phyloP scores from a whole-genome alignment of 2,329 filamentous ascomycete species.

The Fusarium subglutinans region DNA sequence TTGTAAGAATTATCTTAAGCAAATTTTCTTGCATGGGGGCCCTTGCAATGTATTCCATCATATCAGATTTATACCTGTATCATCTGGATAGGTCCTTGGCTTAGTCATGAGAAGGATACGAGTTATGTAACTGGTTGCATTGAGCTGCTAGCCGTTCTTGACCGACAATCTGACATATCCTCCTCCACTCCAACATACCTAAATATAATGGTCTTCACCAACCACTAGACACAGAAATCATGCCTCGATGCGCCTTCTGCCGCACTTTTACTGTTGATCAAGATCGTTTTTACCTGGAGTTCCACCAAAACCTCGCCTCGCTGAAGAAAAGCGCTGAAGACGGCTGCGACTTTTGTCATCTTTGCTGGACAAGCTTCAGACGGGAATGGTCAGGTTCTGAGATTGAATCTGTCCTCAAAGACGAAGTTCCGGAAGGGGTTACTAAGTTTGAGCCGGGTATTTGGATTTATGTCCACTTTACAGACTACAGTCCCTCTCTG shows the following conservation, averaged over 20 bases:
- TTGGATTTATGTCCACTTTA: conserved; percentile 13
- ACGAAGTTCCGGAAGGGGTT: background rate
- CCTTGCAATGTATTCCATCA: background rate
- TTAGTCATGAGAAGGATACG: background rate
- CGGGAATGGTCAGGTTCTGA: background rate
- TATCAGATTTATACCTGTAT: accelerated
- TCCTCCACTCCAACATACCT: too few relatives aligned
- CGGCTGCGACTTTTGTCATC: conserved; percentile 9
- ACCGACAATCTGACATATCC: background rate
- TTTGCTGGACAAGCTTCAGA: conserved; percentile 11
- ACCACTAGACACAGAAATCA: background rate
- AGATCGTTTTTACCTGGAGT: background rate
- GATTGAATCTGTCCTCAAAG: background rate
- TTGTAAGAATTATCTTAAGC: accelerated
- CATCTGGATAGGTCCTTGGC: background rate
- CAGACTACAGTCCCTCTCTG: background rate
- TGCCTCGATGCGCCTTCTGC: background rate
- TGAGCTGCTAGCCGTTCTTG: background rate
- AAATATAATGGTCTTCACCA: background rate
- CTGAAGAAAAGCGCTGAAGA: background rate
- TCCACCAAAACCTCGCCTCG: background rate
- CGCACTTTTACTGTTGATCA: background rate
- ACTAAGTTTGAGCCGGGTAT: background rate
- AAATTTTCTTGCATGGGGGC: too few relatives aligned
- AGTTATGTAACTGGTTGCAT: background rate